Conservation (phyloP, 2,329 filamentous ascomycete genomes). For the Paecilomyces fulvus region DNA sequence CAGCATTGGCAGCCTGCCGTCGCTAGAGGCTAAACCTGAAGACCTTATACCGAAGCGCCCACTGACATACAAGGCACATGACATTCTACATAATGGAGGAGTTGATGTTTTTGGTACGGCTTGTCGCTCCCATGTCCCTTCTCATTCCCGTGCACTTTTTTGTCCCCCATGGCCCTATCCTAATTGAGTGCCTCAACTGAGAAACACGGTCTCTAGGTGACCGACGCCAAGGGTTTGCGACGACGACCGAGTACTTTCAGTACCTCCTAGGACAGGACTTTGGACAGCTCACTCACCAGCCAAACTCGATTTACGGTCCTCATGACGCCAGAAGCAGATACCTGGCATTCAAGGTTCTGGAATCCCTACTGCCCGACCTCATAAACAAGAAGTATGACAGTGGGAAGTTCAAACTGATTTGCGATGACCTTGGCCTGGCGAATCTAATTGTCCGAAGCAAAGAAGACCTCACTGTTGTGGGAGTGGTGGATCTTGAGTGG, state of each 20-base stretch:
- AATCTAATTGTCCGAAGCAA: conserved; percentile 29
- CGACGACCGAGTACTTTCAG: conserved; percentile 25
- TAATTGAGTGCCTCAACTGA: conserved; percentile 9
- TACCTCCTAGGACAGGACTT: conserved; percentile 24
- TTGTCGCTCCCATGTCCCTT: conserved; percentile 5
- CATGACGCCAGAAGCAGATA: conserved; percentile 23
- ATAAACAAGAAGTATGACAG: conserved; percentile 12
- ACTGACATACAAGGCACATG: neutral
- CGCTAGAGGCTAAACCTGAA: neutral
- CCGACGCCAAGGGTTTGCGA: conserved; percentile 17
- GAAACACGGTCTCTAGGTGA: conserved; percentile 13
- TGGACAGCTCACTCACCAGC: conserved; percentile 26
- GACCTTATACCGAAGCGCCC: neutral
- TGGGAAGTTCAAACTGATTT: conserved; percentile 24
- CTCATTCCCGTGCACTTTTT: too few relatives aligned
- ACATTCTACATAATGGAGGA: conserved; percentile 14
- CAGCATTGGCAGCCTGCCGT: conserved; percentile 18
- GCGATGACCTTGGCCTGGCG: conserved; percentile 28
- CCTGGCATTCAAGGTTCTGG: conserved; percentile 19
- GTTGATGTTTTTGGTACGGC: conserved; percentile 19
- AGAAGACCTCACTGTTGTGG: conserved; percentile 26
- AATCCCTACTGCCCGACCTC: conserved; percentile 16
- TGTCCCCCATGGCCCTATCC: too few relatives aligned
- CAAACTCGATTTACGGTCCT: conserved; percentile 20
- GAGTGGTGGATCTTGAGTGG: conserved; percentile 31